Evolutionary conservation across 441 rosid genomes (phyloP).

Genomic region (Capsella rubella): DNA sequence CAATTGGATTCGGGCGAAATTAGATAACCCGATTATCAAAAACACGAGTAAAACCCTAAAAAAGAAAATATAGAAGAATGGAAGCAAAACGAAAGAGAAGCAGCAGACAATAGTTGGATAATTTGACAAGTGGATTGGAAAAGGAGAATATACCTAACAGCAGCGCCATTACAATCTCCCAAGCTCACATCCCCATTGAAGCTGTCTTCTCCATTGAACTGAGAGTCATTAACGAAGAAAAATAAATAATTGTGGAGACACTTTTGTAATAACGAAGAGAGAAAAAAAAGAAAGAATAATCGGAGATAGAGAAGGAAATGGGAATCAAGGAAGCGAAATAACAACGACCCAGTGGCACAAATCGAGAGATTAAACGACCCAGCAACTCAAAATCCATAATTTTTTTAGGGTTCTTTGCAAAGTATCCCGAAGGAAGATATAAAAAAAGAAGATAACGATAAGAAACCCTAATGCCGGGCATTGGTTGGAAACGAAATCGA

Average conservation of each 20-base stretch:
- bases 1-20: constrained; percentile 36
- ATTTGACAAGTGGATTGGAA: constrained; percentile 29
- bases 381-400: constrained; percentile 45
- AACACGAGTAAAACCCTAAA: constrained; percentile 41
- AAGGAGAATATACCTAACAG: constrained; percentile 59
- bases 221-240: constrained; percentile 16
- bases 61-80: constrained; percentile 56
- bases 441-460: constrained; percentile 17
- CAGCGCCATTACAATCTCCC: constrained; percentile 66
- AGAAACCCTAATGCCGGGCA: constrained; percentile 41
- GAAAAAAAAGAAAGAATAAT: constrained; percentile 36
- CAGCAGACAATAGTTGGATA: constrained; percentile 39
- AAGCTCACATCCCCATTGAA: constrained; percentile 70
- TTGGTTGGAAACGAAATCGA: constrained; percentile 26
- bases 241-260: background rate
- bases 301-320: constrained; percentile 35
- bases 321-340: constrained; percentile 44
- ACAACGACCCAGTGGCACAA: too few species aligned
- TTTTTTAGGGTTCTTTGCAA: constrained; percentile 63
- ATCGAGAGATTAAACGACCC: constrained; percentile 46
- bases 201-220: constrained; percentile 64
- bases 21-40: constrained; percentile 39
- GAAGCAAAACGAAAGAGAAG: constrained; percentile 32
- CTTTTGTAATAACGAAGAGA: background rate
- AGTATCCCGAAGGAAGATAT: constrained; percentile 22